Evolutionary conservation across 352 stramenopile species (phyloP), one percentile per base, ranked within the genome.

Genomic region (Phytophthora europaea): DNA sequence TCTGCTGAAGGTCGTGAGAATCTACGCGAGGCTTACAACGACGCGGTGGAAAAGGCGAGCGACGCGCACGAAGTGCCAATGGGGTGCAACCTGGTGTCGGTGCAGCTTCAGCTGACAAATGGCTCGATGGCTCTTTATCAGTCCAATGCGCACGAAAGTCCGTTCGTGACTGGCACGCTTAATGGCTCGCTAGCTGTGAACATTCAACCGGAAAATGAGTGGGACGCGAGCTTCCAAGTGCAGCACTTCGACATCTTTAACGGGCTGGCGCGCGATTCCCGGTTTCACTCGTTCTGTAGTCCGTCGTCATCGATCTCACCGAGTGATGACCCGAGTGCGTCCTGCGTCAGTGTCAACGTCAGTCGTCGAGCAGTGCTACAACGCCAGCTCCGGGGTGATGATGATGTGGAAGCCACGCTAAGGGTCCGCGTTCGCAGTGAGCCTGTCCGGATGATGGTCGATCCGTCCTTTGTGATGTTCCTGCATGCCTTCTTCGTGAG

Each of bases 221-320:
- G 87, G 87, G 84, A 92, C 26, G 73, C 76, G 0, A 78, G 65
- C 18, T 84, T 93, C 16, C 83, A 84, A 6, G 67, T 95, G 6
- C 79, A 94, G 48, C 75, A 85, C 36, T 93, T 95, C 40, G 77
- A 93, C 23, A 76, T 95, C 8, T 57, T 90, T 0, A 95, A 95
- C 54, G 72, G 81, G 0, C 62, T 80, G 16, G 82, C 81, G 7
- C 34, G 60, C 2, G 71, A 79, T 33, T 84, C 84, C 9, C 72
- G 72, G 2, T 94, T 94, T 40, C 73, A 81, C 57, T 83, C 75
- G 34, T 94, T 95, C 56, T 95, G 89, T 64, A 81, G 75, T 23
- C 76, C 92, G 18, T 81, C 84, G 4, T 69, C 75, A 6, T 34
- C 56, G 31, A 31, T 55, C 0, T 48, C 51, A 26, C 43, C 12